Evolutionary conservation across 1,139 yeast genomes (phyloP), one percentile per base, ranked within the genome.

Genomic region (Magnusiomyces tetraspermus): DNA sequence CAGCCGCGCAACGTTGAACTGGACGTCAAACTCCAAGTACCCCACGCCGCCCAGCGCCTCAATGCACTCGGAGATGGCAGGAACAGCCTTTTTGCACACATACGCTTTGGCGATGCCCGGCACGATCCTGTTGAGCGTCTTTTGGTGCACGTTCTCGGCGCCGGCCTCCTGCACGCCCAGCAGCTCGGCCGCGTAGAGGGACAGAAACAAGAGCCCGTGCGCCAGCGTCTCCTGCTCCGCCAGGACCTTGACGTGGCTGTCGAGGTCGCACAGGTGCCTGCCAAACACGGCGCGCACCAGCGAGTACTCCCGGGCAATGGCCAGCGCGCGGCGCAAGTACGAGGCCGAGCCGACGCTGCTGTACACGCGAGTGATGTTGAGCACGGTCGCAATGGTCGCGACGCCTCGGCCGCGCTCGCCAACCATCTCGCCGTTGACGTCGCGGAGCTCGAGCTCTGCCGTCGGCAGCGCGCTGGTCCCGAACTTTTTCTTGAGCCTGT

Each of bases 41-140:
- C 69, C 69, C 1, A 63, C 61, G 2, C 69, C 69, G 24, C 69
- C 69, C 30, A 66, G 53, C 2, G 66, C 66, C 46, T 66, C 69
- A 66, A 65, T 64, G 51, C 69, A 66, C 50, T 66, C 69, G 1
- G 65, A 61, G 26, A 65, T 58, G 3, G 64, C 64, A 15, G 58
- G 49, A 17, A 63, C 55, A 22, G 68, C 57, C 23, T 54, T 49
- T 46, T 66, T 66, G 37, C 67, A 65, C 2, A 59, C 55, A 23
- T 57, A 50, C 1, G 67, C 65, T 51, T 66, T 66, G 49, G 63
- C 58, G 2, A 66, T 51, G 2, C 69, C 67, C 2, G 69, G 64
- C 3, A 66, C 52, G 2, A 64, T 51, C 23, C 69, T 54, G 26
- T 63, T 48, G 11, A 66, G 55, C 6, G 56, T 51, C 5, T 47